phyloP scores from a whole-genome alignment of 1,139 yeast species.

The Neolecta irregularis region DNA sequence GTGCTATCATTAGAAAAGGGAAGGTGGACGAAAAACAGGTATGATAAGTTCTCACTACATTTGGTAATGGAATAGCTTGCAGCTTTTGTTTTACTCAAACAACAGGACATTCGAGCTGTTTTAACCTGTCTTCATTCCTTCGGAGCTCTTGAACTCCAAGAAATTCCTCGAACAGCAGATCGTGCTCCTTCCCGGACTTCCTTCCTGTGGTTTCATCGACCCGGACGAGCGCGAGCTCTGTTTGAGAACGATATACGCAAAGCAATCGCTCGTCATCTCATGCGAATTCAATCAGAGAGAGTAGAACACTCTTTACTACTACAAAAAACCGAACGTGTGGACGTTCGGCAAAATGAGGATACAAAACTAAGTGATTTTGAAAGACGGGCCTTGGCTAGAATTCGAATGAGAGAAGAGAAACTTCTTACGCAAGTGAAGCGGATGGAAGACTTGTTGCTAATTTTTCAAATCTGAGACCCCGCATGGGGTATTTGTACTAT shows the following conservation, averaged over 20 bases:
- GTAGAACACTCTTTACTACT: conserved; percentile 49
- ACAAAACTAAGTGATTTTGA: conserved; percentile 63
- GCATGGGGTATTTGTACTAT: too few species aligned
- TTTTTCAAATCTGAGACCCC: too few species aligned
- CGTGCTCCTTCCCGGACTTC: conserved; percentile 83
- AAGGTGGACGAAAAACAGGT: conserved; percentile 77
- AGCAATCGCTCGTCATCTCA: conserved; percentile 39
- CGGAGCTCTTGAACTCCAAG: conserved; percentile 44
- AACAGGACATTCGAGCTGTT: conserved; percentile 50
- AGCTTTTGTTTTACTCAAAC: conserved; percentile 50
- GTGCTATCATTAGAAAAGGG: conserved; percentile 51
- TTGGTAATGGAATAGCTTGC: conserved; percentile 9
- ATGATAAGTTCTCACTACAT: conserved; percentile 29
- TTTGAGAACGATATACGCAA: conserved; percentile 43
- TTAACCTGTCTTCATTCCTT: conserved; percentile 25
- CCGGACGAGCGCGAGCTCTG: conserved; percentile 34
- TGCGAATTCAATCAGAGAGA: conserved; percentile 42
- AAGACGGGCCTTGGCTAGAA: conserved; percentile 47
- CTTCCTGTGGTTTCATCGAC: conserved; percentile 61
- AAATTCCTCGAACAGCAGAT: conserved; percentile 82
- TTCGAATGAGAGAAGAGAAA: conserved; percentile 26
- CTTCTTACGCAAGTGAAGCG: conserved; percentile 23
- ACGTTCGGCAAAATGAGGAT: conserved; percentile 70
- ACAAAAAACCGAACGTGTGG: conserved; percentile 73
- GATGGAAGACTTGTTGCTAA: too few species aligned